These are phyloP conservation scores for Barnettozyma sp. DNA, from an alignment of 805 yeast species.

Conservation along the genomic window DNA sequence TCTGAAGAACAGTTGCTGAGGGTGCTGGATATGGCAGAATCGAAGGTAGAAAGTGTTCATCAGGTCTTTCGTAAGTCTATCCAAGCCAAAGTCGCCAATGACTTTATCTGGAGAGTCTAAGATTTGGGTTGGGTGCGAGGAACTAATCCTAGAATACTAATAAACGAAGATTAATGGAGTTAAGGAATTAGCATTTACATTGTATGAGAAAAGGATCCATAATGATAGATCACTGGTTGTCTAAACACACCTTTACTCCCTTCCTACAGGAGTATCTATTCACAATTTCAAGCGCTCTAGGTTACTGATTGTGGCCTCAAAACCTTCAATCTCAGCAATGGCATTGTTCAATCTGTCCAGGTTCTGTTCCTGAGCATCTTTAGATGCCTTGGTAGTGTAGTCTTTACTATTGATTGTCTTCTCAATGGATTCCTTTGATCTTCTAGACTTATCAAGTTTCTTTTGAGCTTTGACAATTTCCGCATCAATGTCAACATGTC, in stretches of 20 bases:
- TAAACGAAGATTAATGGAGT: too few relatives aligned
- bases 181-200: too few relatives aligned
- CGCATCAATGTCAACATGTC: conserved; percentile 86
- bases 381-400: conserved; percentile 79
- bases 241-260: too few relatives aligned
- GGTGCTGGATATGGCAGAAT: conserved; percentile 46
- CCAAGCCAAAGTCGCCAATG: conserved; percentile 40
- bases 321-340: conserved; percentile 83
- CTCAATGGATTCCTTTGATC: conserved; percentile 52
- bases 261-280: too few relatives aligned
- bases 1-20: conserved; percentile 45
- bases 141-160: too few relatives aligned
- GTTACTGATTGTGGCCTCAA: conserved; percentile 77
- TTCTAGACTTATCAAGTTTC: conserved; percentile 63
- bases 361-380: conserved; percentile 75
- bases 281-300: conserved; percentile 70
- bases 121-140: too few relatives aligned
- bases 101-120: conserved; percentile 51
- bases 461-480: conserved; percentile 79
- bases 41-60: conserved; percentile 40
- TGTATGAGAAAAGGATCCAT: too few relatives aligned
- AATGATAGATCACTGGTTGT: too few relatives aligned
- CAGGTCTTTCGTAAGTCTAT: conserved; percentile 42
- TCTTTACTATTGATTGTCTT: conserved; percentile 68
- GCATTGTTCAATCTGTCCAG: conserved; percentile 58